Percentiles rank a stretch among this genome's conserved stretches.
These are phyloP conservation scores for Kuraishia molischiana DNA, from an alignment of 805 yeast genomes.

Conservation along the genomic window DNA sequence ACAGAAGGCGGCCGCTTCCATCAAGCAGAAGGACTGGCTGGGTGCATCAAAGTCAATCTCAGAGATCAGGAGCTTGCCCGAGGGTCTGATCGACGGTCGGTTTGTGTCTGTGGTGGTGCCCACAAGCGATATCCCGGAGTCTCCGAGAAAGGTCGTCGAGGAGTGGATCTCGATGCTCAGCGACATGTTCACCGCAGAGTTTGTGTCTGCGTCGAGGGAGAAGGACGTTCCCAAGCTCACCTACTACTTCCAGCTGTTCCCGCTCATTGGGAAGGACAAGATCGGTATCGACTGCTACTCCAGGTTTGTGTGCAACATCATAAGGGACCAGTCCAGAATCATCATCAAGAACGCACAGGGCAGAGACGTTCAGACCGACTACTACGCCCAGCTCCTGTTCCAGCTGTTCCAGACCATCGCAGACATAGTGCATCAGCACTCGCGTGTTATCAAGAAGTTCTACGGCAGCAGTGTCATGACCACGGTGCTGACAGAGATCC, in stretches of 20 bases:
- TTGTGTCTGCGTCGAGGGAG: slow-evolving; percentile 56
- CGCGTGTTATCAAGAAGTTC: slow-evolving; percentile 62
- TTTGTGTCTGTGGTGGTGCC: slow-evolving; percentile 82
- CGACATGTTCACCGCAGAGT: slow-evolving; percentile 46
- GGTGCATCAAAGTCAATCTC: slow-evolving; percentile 66
- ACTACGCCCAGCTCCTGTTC: slow-evolving; percentile 49
- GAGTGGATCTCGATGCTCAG: slow-evolving; percentile 54
- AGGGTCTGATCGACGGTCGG: slow-evolving; percentile 42
- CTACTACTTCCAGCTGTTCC: slow-evolving; percentile 76
- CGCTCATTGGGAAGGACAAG: slow-evolving; percentile 64
- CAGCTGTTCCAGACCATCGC: slow-evolving; percentile 80
- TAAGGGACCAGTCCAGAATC: slow-evolving; percentile 67
- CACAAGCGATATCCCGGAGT: slow-evolving; percentile 73
- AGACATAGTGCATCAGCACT: slow-evolving; percentile 76
- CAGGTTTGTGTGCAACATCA: slow-evolving; percentile 74
- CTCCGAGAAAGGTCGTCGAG: slow-evolving; percentile 48
- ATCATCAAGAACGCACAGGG: slow-evolving; percentile 40
- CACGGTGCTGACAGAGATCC: slow-evolving; percentile 62
- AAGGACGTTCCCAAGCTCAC: slow-evolving; percentile 66
- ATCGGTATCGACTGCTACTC: slow-evolving; percentile 77
- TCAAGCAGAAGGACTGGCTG: slow-evolving; percentile 61
- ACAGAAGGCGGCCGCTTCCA: slow-evolving; percentile 55
- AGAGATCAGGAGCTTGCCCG: slow-evolving; percentile 43
- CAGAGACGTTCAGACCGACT: slow-evolving; percentile 30
- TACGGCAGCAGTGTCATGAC: slow-evolving; percentile 62